Conservation (phyloP, 495 filamentous ascomycete genomes). For the Tetracladium setigerum region DNA sequence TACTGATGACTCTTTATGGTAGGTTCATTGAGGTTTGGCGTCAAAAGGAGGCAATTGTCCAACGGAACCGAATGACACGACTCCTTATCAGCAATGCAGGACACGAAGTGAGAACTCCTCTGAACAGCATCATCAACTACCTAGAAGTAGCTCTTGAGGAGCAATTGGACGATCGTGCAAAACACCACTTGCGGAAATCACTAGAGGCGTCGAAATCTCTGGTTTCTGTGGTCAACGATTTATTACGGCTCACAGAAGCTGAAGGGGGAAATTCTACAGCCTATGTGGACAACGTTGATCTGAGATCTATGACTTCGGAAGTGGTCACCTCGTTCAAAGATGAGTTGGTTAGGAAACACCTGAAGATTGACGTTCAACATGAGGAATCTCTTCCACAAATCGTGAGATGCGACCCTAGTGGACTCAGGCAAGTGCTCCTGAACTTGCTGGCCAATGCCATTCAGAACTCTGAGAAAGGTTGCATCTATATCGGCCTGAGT, state of each 20-base stretch:
- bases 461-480: constrained; percentile 62
- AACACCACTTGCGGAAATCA: constrained; percentile 75
- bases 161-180: constrained; percentile 43
- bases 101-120: constrained; percentile 74
- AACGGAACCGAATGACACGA: constrained; percentile 71
- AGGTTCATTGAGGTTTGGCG: constrained; percentile 64
- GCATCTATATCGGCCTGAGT: constrained; percentile 51
- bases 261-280: constrained; percentile 72
- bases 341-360: constrained; percentile 64
- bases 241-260: constrained; percentile 82
- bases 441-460: constrained; percentile 86
- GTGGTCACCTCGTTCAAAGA: constrained; percentile 65
- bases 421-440: constrained; percentile 68
- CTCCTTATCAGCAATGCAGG: constrained; percentile 38
- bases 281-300: constrained; percentile 73
- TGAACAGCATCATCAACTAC: constrained; percentile 63
- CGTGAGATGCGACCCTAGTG: constrained; percentile 70
- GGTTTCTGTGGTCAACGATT: constrained; percentile 90
- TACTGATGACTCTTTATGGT: constrained; percentile 9
- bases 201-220: constrained; percentile 90
- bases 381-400: constrained; percentile 58
- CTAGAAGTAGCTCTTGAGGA: constrained; percentile 11
- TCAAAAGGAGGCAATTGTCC: constrained; percentile 78
- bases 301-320: constrained; percentile 61
- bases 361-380: constrained; percentile 55